Percentiles rank a stretch among this genome's conserved stretches.
Conservation (phyloP, 75 land plant species). For the Gnetum montanum region DNA sequence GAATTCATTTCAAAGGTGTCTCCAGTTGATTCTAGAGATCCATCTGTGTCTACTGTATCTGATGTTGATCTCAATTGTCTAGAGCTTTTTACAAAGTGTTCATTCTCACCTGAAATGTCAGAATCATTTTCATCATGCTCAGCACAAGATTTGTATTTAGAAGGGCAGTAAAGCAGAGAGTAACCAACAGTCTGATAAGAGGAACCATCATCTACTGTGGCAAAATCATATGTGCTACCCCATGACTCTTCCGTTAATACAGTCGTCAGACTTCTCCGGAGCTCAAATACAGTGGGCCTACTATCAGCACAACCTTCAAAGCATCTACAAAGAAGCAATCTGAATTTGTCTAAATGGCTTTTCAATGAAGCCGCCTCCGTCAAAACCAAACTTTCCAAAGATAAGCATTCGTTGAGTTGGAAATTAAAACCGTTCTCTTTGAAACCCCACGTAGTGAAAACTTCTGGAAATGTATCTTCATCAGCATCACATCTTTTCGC, state of each 20-base stretch:
- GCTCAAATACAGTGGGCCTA: not conserved
- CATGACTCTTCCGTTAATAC: not conserved
- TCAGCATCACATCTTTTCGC: too few species aligned
- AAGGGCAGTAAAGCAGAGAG: not conserved
- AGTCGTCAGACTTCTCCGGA: not conserved
- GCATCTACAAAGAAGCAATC: conserved; percentile 3
- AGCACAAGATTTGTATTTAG: conserved; percentile 1
- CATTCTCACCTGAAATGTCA: not conserved
- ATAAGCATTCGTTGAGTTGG: too few species aligned
- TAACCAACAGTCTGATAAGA: conserved; percentile 2
- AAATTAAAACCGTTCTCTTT: too few species aligned
- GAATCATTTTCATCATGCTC: not conserved
- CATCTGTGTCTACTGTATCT: too few species aligned
- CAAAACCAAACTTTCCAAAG: not conserved
- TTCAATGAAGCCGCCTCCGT: not conserved
- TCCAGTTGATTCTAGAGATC: too few species aligned
- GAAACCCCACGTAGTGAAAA: too few species aligned
- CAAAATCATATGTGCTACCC: not conserved
- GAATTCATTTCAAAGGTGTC: too few species aligned
- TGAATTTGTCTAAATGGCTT: conserved; percentile 1
- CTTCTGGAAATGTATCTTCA: too few species aligned
- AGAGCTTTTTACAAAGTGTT: not conserved
- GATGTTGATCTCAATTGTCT: too few species aligned
- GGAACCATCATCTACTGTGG: not conserved
- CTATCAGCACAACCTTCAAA: conserved; percentile 1